Conservation (phyloP, 2,329 filamentous ascomycete species). For the Ceratocystis lukuohia region DNA sequence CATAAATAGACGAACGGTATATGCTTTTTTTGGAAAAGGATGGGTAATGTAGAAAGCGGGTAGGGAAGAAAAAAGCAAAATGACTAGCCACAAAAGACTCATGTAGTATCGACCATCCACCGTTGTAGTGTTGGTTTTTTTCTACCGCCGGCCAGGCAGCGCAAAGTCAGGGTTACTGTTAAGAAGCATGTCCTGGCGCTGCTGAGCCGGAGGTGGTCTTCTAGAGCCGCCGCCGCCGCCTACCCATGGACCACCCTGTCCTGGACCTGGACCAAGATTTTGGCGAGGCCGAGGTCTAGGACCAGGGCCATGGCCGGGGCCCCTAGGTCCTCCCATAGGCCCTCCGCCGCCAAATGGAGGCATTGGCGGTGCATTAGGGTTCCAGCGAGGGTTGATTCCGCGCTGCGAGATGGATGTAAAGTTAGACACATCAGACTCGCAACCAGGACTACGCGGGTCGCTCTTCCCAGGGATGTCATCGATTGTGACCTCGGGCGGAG, state of each 20-base stretch:
- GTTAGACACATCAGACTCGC: constrained; percentile 64
- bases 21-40: not conserved
- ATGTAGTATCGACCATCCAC: not conserved
- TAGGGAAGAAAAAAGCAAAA: not conserved
- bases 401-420: constrained; percentile 88
- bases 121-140: not conserved
- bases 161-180: constrained; percentile 78
- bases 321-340: constrained; percentile 25
- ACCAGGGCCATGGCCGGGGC: not conserved
- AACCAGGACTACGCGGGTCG: constrained; percentile 50
- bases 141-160: constrained; percentile 35
- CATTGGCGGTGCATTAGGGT: constrained; percentile 38
- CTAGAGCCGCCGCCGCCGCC: constrained; percentile 24
- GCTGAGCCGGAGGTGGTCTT: constrained; percentile 32
- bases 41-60: not conserved
- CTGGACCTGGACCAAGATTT: not conserved
- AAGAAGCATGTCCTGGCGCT: constrained; percentile 59
- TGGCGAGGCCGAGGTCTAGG: not conserved
- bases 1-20: not conserved
- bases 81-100: not conserved
- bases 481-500: constrained; percentile 34
- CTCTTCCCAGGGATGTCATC: constrained; percentile 47
- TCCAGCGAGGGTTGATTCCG: constrained; percentile 79
- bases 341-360: constrained; percentile 24
- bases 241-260: constrained; percentile 7